Evolutionary conservation across 2,329 filamentous ascomycete genomes (phyloP).

Genomic region (Cladosporium austrohemisphaericum): DNA sequence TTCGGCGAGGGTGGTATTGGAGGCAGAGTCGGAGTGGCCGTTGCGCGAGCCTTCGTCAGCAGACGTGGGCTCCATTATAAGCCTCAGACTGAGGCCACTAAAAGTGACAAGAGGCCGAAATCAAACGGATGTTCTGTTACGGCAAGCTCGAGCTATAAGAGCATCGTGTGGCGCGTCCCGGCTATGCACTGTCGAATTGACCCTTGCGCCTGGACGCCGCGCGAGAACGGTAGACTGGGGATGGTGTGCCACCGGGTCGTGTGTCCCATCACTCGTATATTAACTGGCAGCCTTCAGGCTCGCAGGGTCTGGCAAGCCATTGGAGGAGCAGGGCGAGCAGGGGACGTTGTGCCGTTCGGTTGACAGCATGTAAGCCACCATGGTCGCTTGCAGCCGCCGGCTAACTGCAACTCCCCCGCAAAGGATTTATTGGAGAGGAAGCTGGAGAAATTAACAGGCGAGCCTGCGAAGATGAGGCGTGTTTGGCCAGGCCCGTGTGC

Average conservation of each 20-base stretch:
- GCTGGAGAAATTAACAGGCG: constrained; percentile 9
- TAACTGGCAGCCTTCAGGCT: constrained; percentile 12
- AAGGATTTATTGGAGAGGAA: constrained; percentile 8
- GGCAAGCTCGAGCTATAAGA: constrained; percentile 3
- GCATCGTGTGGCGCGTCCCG: constrained; percentile 6
- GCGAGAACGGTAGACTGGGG: constrained; percentile 5
- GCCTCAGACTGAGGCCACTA: neutral
- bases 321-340: constrained; percentile 8
- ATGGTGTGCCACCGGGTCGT: constrained; percentile 7
- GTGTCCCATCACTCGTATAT: constrained; percentile 6
- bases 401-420: constrained; percentile 2
- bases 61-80: constrained; percentile 11
- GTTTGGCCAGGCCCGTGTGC: neutral
- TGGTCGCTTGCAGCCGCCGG: constrained; percentile 9
- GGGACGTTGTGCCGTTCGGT: constrained; percentile 4
- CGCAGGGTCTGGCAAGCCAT: constrained; percentile 8
- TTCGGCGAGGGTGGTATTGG: neutral
- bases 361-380: constrained; percentile 3
- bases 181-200: neutral
- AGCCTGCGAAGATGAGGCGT: constrained; percentile 2
- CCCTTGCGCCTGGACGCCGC: constrained; percentile 3
- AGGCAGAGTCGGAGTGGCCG: constrained; percentile 4
- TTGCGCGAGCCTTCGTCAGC: constrained; percentile 13
- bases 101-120: neutral
- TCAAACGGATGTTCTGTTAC: neutral